Evolutionary conservation across 1,284 basidiomycete genomes (phyloP).

Genomic region (Mycena sp.): DNA sequence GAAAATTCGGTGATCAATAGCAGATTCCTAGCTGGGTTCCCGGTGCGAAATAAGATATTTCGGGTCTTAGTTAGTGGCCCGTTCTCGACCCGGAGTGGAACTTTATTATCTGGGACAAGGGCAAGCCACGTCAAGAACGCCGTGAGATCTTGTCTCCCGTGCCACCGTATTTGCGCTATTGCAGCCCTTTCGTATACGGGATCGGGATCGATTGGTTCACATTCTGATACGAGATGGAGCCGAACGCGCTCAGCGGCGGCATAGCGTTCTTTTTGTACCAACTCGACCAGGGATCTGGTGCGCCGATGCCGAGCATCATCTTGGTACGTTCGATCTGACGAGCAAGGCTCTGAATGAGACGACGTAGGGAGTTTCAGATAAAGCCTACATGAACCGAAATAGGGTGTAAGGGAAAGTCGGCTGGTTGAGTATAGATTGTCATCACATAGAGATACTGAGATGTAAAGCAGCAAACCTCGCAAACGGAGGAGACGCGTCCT

Average conservation of each 20-base stretch:
- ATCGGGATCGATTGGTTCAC: slow-evolving; percentile 16
- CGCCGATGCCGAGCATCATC: not conserved
- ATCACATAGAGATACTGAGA: no score
- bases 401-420: no score
- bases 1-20: slow-evolving; percentile 22
- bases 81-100: slow-evolving; percentile 10
- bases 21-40: slow-evolving; percentile 23
- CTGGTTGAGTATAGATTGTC: no score
- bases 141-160: not conserved
- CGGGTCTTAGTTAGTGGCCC: slow-evolving; percentile 26
- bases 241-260: slow-evolving; percentile 23
- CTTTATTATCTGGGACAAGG: slow-evolving; percentile 26
- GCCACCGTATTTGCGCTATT: slow-evolving; percentile 17
- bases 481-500: no score
- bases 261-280: slow-evolving; percentile 16
- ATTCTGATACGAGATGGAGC: slow-evolving; percentile 7
- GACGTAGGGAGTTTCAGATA: no score
- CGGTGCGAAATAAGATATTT: slow-evolving; percentile 22
- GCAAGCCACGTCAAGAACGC: slow-evolving; percentile 21
- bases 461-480: no score
- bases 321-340: not conserved
- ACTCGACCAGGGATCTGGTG: slow-evolving; percentile 10
- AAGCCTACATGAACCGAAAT: no score
- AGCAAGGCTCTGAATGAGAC: not conserved
- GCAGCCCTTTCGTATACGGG: slow-evolving; percentile 22